These are phyloP conservation scores for Volvox carteri DNA, from an alignment of 163 green algal species.

Conservation along the genomic window DNA sequence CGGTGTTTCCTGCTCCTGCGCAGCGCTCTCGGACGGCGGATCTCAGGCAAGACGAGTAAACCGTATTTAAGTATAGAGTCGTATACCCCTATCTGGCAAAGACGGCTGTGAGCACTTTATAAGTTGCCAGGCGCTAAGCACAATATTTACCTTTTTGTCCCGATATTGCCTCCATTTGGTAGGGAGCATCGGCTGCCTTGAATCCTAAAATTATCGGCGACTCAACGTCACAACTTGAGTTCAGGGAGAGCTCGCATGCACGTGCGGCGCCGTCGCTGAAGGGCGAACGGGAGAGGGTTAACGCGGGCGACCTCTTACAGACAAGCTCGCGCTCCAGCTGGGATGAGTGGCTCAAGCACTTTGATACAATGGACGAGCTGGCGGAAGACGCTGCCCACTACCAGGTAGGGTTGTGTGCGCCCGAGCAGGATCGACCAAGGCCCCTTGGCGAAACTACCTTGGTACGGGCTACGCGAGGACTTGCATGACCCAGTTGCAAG, in stretches of 20 bases:
- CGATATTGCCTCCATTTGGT: neutral
- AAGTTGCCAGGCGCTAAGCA: neutral
- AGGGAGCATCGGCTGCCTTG: conserved; percentile 33
- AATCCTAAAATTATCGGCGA: conserved; percentile 31
- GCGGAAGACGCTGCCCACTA: conserved; percentile 52
- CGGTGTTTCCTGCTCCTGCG: conserved; percentile 6
- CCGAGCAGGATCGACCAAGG: too few species aligned
- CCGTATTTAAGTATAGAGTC: neutral
- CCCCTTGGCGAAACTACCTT: too few species aligned
- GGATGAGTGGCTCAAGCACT: conserved; percentile 61
- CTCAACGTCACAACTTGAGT: neutral
- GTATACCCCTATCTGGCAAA: neutral
- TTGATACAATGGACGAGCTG: conserved; percentile 64
- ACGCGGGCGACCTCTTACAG: neutral
- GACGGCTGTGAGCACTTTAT: neutral
- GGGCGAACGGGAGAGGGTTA: conserved; percentile 37
- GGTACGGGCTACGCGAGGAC: too few species aligned
- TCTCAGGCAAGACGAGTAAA: conserved; percentile 14
- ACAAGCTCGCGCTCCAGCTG: conserved; percentile 40
- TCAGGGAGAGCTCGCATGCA: neutral
- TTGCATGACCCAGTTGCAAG: too few species aligned
- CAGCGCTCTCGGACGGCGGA: conserved; percentile 24
- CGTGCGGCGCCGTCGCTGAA: neutral
- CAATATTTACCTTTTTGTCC: neutral
- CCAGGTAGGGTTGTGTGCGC: conserved; percentile 4